A percentile compares a stretch with the other conserved stretches of the same genome.
phyloP scores from a whole-genome alignment of 257 asterid species.

The Solanum pennellii region DNA sequence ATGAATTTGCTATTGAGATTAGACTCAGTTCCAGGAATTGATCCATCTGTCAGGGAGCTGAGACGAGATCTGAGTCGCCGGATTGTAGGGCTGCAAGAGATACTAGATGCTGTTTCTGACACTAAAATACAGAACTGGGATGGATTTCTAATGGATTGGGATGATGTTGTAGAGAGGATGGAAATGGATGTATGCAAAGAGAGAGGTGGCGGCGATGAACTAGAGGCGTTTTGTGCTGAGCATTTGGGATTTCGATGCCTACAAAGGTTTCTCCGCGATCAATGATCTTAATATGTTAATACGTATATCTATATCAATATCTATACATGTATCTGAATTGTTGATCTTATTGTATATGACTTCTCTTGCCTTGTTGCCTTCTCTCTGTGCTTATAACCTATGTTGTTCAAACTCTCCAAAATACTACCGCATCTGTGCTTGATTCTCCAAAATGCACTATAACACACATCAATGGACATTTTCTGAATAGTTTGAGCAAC shows the following conservation, averaged over 20 bases:
- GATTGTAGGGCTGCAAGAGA: conserved; percentile 93
- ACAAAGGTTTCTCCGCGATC: conserved; percentile 87
- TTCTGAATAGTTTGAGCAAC: neutral
- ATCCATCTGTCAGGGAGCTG: conserved; percentile 72
- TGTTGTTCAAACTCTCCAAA: neutral
- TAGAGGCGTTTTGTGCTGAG: conserved; percentile 87
- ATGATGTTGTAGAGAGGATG: conserved; percentile 49
- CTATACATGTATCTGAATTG: neutral
- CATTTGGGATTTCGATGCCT: conserved; percentile 82
- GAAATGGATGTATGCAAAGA: conserved; percentile 61
- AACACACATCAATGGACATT: neutral
- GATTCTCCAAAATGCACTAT: neutral
- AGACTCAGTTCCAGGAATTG: conserved; percentile 89
- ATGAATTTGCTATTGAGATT: conserved; percentile 60
- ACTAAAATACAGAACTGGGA: conserved; percentile 59
- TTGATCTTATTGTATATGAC: neutral
- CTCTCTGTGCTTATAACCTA: neutral
- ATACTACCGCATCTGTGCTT: neutral
- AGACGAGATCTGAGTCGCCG: conserved; percentile 77
- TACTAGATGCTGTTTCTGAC: conserved; percentile 73
- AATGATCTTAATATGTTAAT: neutral
- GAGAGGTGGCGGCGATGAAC: conserved; percentile 57
- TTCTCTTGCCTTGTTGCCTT: neutral
- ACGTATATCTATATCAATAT: neutral
- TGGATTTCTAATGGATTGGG: conserved; percentile 76